A percentile compares a stretch with the other conserved stretches of the same genome.
Evolutionary conservation across 1,284 basidiomycete species (phyloP).

Genomic region (Puccinia triticina): DNA sequence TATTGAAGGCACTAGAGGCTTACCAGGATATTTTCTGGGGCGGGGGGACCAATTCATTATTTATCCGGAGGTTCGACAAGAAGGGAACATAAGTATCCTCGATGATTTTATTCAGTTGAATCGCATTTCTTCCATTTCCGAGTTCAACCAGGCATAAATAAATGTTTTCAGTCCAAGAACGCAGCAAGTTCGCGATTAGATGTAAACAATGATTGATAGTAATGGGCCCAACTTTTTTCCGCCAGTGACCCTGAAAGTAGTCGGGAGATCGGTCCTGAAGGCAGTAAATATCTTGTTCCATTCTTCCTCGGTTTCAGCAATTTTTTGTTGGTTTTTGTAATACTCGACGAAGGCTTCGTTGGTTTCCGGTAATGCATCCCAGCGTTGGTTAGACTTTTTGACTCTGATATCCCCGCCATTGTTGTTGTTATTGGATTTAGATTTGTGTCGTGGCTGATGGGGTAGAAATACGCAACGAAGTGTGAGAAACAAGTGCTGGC

Average conservation of each 20-base stretch:
- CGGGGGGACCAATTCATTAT: constrained; percentile 40
- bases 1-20: background rate
- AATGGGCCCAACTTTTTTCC: constrained; percentile 71
- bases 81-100: constrained; percentile 39
- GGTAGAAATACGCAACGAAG: background rate
- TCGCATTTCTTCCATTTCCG: constrained; percentile 18
- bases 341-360: constrained; percentile 47
- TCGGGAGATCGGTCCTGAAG: constrained; percentile 68
- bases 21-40: constrained; percentile 44
- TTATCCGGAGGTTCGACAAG: constrained; percentile 32
- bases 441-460: background rate
- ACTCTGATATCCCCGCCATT: constrained; percentile 30
- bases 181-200: background rate
- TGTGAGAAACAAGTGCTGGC: background rate
- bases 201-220: constrained; percentile 6
- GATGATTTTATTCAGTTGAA: constrained; percentile 35
- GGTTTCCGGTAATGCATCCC: constrained; percentile 40
- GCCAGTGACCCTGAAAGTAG: constrained; percentile 90
- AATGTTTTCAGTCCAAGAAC: background rate
- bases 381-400: constrained; percentile 47
- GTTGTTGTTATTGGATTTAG: constrained; percentile 17
- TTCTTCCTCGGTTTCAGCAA: constrained; percentile 41
- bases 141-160: background rate
- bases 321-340: constrained; percentile 46
- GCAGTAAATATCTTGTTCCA: constrained; percentile 44